A percentile compares a stretch with the other conserved stretches of the same genome.
Evolutionary conservation across 1,139 yeast genomes (phyloP).

Genomic region (Lodderomyces pseudojiufengensis): DNA sequence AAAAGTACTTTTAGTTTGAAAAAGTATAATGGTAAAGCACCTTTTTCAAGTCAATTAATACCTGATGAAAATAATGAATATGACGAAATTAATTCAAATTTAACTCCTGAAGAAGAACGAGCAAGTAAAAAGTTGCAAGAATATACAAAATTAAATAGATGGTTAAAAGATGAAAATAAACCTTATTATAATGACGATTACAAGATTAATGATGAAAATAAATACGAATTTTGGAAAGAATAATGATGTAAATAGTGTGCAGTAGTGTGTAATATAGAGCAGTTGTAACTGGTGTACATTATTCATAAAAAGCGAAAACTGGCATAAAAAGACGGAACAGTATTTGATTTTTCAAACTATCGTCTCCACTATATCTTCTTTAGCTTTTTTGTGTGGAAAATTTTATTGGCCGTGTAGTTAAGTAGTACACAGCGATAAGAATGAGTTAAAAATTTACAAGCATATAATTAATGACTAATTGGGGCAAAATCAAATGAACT

Average conservation of each 20-base stretch:
- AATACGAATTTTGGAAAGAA: conserved; percentile 17
- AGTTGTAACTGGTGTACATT: no score
- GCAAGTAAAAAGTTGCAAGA: conserved; percentile 2
- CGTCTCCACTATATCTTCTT: no score
- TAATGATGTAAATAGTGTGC: background rate
- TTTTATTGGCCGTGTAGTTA: no score
- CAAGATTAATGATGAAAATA: conserved; percentile 13
- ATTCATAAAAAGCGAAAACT: no score
- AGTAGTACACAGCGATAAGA: no score
- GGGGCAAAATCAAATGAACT: no score
- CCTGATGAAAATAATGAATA: conserved; percentile 5
- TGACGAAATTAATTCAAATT: background rate
- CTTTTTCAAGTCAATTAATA: conserved; percentile 25
- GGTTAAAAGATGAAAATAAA: background rate
- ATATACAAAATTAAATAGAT: conserved; percentile 5
- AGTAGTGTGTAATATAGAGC: no score
- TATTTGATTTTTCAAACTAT: no score
- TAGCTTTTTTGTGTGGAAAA: no score
- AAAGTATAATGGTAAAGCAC: conserved; percentile 21
- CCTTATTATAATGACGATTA: conserved; percentile 12
- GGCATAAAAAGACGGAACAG: no score
- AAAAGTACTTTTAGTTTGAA: conserved; percentile 27
- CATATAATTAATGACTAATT: no score
- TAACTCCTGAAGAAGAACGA: background rate
- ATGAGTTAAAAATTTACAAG: no score